A percentile compares a stretch with the other conserved stretches of the same genome.
These are phyloP conservation scores for Carallia brachiata DNA, from an alignment of 345 rosid genomes.

Conservation along the genomic window DNA sequence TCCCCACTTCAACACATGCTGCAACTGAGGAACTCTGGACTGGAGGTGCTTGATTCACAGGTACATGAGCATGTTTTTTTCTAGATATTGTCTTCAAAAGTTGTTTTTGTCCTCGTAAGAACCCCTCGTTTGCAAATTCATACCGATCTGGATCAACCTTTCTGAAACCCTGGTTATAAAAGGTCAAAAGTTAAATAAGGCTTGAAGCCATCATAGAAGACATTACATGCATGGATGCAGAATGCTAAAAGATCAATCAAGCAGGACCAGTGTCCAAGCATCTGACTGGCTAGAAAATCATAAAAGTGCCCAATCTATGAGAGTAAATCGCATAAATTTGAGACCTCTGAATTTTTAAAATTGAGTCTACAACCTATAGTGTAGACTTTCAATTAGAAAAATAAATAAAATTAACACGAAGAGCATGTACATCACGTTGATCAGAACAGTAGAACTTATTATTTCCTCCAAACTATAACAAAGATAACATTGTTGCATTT, in stretches of 20 bases:
- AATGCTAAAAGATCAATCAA: background rate
- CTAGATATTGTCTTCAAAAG: conserved; percentile 65
- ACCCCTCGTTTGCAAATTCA: conserved; percentile 95
- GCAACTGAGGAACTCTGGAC: conserved; percentile 64
- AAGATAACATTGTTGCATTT: too few relatives aligned
- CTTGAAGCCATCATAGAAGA: background rate
- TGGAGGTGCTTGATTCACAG: conserved; percentile 56
- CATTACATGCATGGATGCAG: background rate
- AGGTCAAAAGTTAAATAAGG: background rate
- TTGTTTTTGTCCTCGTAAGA: conserved; percentile 84
- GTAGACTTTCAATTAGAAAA: background rate
- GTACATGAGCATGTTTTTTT: conserved; percentile 70
- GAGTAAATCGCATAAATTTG: background rate
- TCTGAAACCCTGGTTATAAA: conserved; percentile 71
- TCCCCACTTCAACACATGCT: conserved; percentile 92
- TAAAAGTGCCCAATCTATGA: too few relatives aligned
- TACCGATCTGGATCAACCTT: conserved; percentile 92
- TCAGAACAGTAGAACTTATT: background rate
- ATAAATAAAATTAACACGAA: background rate
- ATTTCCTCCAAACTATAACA: background rate
- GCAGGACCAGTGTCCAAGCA: background rate
- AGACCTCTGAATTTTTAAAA: background rate
- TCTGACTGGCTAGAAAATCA: background rate
- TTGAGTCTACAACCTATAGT: background rate
- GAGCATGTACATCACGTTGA: background rate